These are phyloP conservation scores for Aspergillus ibericus DNA, from an alignment of 2,329 filamentous ascomycete species.

Conservation along the genomic window DNA sequence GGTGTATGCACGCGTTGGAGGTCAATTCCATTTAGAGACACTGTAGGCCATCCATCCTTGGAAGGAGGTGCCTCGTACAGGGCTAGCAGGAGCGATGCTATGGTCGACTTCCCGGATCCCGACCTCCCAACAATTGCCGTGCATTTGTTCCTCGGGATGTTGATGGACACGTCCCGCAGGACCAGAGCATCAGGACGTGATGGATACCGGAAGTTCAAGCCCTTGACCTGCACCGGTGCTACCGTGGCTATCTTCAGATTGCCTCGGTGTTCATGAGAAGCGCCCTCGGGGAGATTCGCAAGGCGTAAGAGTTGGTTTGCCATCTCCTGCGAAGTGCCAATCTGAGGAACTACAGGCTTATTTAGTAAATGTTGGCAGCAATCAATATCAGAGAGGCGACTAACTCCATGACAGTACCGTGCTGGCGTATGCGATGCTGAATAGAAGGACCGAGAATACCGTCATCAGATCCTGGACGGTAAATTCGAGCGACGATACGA, in stretches of 20 bases:
- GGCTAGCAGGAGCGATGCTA: constrained; percentile 71
- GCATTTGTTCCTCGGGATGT: constrained; percentile 62
- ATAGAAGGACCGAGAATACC: constrained; percentile 80
- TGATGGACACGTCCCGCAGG: constrained; percentile 65
- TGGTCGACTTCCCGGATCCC: constrained; percentile 87
- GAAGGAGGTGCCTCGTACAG: constrained; percentile 57
- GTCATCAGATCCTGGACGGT: constrained; percentile 64
- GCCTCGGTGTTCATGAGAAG: constrained; percentile 61
- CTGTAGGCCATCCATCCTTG: constrained; percentile 38
- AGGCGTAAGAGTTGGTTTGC: constrained; percentile 72
- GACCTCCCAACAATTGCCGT: constrained; percentile 80
- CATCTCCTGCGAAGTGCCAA: constrained; percentile 70
- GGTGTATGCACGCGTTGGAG: constrained; percentile 60
- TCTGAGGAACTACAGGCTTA: constrained; percentile 64
- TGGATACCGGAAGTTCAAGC: constrained; percentile 72
- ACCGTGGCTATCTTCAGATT: constrained; percentile 42
- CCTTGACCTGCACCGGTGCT: constrained; percentile 59
- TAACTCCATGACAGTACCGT: constrained; percentile 64
- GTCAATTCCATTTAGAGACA: constrained; percentile 55
- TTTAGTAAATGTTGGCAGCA: constrained; percentile 4
- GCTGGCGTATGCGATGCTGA: constrained; percentile 73
- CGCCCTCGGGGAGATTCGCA: constrained; percentile 56
- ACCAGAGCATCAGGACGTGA: constrained; percentile 54
- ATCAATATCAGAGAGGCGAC: constrained; percentile 5
- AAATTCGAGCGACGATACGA: constrained; percentile 56